Evolutionary conservation across 441 rosid genomes (phyloP), one percentile per base, ranked within the genome.

Genomic region (Metrosideros polymorpha): DNA sequence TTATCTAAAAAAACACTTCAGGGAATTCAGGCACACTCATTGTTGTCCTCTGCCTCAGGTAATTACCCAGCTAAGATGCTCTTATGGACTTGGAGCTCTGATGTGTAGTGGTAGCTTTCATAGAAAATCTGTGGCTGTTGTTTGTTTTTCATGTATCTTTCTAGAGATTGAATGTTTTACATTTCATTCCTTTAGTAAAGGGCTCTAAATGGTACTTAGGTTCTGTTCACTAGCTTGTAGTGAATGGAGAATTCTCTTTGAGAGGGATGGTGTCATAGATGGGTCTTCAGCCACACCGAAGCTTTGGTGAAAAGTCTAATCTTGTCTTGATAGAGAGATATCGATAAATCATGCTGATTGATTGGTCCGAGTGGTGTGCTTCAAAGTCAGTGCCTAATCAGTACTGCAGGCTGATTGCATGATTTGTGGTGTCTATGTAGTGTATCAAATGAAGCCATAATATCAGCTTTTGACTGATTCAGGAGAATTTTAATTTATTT

Each of bases 21-120:
- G 76, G 56, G 87, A 85, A 57, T 85, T 85, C 84, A 85, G 87
- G 87, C 84, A 85, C 55, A 85, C 45, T 61, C 87, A 91, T 79
- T 93, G 97, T 87, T 50, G 85, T 86, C 97, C 94, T 32, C 57
- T 96, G 85, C 87, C 85, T 45, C 90, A 92, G 97, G 98, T 96
- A 47, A 85, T 49, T 50, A 14, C 14, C 9, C 27, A 42, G 27
- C 50, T 57, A 45, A 39, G 51, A 13, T 47, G 47, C 45, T 35
- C 30, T 50, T 43, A 5, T 43, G 76, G 53, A 54, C 77, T 56
- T 35, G 5, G n/a, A 71, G 53, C 42, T 82, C 55, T 49, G 84
- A 47, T 49, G 54, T 8, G n/a, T 7, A 43, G 51, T 8, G 24
- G 42, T 32, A 82, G 24, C n/a, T 39, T 10, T 12, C 47, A 39